Evolutionary conservation across 2,329 filamentous ascomycete genomes (phyloP), one percentile per base, ranked within the genome.

Genomic region (Sclerotiophoma versabilis): DNA sequence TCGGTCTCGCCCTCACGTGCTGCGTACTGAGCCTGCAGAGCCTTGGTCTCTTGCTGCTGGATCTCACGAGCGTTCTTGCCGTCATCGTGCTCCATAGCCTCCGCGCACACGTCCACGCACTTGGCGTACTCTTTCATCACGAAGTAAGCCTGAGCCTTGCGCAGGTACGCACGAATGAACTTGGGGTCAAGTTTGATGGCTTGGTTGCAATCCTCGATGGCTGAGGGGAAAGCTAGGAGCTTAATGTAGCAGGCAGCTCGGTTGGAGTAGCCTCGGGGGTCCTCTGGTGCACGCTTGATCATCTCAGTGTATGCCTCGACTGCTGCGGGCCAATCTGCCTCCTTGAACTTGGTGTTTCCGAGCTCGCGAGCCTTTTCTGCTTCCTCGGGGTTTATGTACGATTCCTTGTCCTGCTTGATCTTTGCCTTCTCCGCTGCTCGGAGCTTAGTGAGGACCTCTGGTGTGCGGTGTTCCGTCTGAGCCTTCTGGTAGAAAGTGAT

Each of bases 41-140:
- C 93, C 84, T 97, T 98, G 77, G 96, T 90, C 76, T 93, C 90
- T 79, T 96, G 92, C 75, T 91, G 85, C 71, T 97, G 92, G 68
- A 99, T 96, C 80, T 99, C 95, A 33, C 92, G 86, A 0, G 89
- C 83, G 73, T 97, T 95, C 73, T 91, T 92, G 56, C 89, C 87
- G 64, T 83, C 83, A 75, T 99, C 95, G 56, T 96, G 84, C 65
- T 87, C 83, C 8, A 83, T 81, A 1, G 96, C 95, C 73, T 92
- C 91, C 32, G 86, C 86, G 79, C 93, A 96, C 7, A 89, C 90
- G 72, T 99, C 95, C 54, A 98, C 82, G 72, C 91, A 96, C 76
- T 93, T 93, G 76, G 89, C 96, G 83, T 96, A 98, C 77, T 99
- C 93, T 76, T 95, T 91, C 95, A 99, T 99, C 68, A 92, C 92